Base-by-base conservation (phyloP, 768 basidiomycete genomes). In the Suillus alpinus region DNA sequence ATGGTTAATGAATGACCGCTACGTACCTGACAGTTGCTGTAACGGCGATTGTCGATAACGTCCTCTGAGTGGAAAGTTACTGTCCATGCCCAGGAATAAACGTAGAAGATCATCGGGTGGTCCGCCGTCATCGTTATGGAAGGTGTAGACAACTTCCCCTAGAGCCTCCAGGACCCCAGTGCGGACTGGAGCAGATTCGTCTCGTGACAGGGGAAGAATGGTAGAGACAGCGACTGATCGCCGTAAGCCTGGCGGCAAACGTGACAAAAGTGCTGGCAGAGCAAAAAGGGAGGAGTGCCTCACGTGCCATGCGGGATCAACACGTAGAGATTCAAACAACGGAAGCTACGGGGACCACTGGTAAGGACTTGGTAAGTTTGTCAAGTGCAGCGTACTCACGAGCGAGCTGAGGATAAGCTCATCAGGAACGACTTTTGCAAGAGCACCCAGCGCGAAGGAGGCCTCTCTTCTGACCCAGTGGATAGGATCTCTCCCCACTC, bases 71-170 rank as follows among this genome's bases (percentile, higher is more conserved):
- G 75, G 73, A 34, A 64, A 65, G 57, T 81, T 78, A 51, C 83
- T 79, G 59, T 81, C 77, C 34, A 73, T 70, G 29, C 91, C 93
- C 40, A 95, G 77, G 74, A 94, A 98, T 53, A 95, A 79, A 20
- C 82, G 78, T 7, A 97, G 67, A 2, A 97, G 81, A 68, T 91
- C 84, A 26, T 78, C 69, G 3, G 95, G 95, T 10, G 91, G 91
- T 0, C 89, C 90, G 23, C 64, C 68, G 20, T 73, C 75, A 3
- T 82, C 81, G 56, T 85, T 80, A 59, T 83, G 80, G 72, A 98
- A 98, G 13, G 91, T 85, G 70, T 91, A 86, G 59, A 97, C 81
- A 39, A 96, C 86, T 73, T 97, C 95, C 2, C 95, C 95, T 6
- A 97, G 81, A 23, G 92, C 83, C 69, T 97, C 95, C 36, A 96